Evolutionary conservation across 2,329 filamentous ascomycete species (phyloP), one percentile per base, ranked within the genome.

Genomic region (Metarhizium rileyi): DNA sequence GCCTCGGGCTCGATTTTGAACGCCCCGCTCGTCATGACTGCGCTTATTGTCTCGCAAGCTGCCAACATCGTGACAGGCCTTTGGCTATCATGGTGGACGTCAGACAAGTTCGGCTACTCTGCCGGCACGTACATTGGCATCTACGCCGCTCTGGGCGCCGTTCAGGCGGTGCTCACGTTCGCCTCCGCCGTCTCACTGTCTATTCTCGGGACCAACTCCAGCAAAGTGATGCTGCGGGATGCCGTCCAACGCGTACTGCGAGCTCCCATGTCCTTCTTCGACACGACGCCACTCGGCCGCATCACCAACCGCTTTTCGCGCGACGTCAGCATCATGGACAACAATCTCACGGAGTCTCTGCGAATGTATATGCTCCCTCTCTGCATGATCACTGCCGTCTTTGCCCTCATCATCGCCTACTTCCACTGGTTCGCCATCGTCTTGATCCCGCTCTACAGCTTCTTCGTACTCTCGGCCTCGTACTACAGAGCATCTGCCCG

Each of bases 221-320:
- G 87, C 62, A 91, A 86, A 65, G 75, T 76, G 36, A 89, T 97
- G 80, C 77, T 97, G 46, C 80, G 85, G 27, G 75, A 81, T 33
- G 91, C 93, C 6, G 87, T 97, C 59, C 81, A 76, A 8, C 78
- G 87, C 16, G 88, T 93, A 1, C 69, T 84, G n/a, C 74, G 81
- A 25, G 81, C 81, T 3, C 81, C 81, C n/a, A 83, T 84, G 89
- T 86, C 87, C 4, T 97, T 97, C 70, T 97, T 97, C 69, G 93
- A 98, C 60, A 97, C 93, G 0, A 97, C 93, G 1, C 93, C 93
- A 0, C 77, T 97, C 1, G 93, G 93, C 20, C 85, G 91, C 35
- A 96, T 97, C 64, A 95, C 90, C 22, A 97, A 97, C 65, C 87
- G 93, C 16, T 97, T 97, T 69, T 94, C 89, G 28, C 86, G 91